Base-by-base conservation (phyloP, 768 basidiomycete genomes). In the Suillus weaverae region DNA sequence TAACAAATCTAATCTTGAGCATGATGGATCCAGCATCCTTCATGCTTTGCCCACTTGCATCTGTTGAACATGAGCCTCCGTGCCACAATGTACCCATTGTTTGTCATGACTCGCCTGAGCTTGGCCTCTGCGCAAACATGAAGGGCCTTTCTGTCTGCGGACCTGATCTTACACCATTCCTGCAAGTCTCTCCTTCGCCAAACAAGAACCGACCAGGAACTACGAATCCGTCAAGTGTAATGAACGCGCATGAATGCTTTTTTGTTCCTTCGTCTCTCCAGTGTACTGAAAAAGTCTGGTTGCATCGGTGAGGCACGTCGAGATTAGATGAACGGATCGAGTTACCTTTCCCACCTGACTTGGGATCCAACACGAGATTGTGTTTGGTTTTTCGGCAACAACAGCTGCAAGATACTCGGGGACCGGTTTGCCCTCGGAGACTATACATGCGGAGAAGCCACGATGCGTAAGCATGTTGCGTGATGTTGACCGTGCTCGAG, bases 401-500 rank as follows among this genome's bases (percentile, higher is more conserved):
- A 84, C 74, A 7, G 83, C 79, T 9, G 83, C 78, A n/a, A 87
- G 74, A 72, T 87, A 85, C 72, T 90, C 88, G 5, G 78, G 81
- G 13, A 90, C 70, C 13, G 74, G 70, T 62, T 79, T 68, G 5
- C 82, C 84, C 38, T 85, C 82, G 46, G 81, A 83, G 41, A 79
- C 78, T 61, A 92, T 86, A 86, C 90, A 91, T 30, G 89, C 89
- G 16, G 87, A 87, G 74, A 90, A 90, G 7, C 82, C 85, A 20
- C 83, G 82, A 73, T 85, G 83, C 0, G 80, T 81, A 64, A 88
- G 80, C 83, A 86, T 86, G 46, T 9, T 61, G 36, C 5, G 9
- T 43, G 51, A 43, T 51, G 38, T 26, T 51, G 44, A 56, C 35
- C 33, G 30, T 30, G 54, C 20, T 54, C 16, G 48, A 18, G 60